Conservation (phyloP, 352 stramenopile species). For the Globisporangium cystogenes region DNA sequence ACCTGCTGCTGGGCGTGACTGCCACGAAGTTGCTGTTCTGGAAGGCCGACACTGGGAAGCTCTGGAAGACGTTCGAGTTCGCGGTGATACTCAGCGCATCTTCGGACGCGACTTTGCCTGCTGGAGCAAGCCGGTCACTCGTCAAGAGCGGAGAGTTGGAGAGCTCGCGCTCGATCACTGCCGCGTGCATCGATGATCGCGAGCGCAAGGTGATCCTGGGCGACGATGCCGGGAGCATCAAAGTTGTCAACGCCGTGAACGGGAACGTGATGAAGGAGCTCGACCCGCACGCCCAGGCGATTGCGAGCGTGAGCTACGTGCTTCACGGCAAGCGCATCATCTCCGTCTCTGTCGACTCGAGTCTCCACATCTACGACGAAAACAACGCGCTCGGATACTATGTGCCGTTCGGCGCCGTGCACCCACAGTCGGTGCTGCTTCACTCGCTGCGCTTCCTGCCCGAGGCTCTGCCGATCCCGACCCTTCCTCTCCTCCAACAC, state of each 20-base stretch:
- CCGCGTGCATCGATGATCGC: constrained; percentile 76
- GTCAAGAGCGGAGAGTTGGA: not conserved
- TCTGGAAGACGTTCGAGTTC: constrained; percentile 56
- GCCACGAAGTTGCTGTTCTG: constrained; percentile 52
- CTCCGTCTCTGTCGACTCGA: constrained; percentile 49
- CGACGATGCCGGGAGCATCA: constrained; percentile 56
- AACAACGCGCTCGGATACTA: constrained; percentile 70
- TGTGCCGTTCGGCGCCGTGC: constrained; percentile 45
- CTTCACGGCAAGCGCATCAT: constrained; percentile 57
- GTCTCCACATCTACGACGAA: constrained; percentile 65
- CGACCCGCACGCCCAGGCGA: constrained; percentile 39
- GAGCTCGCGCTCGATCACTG: constrained; percentile 39
- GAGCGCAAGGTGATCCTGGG: constrained; percentile 78
- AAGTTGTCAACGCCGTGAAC: constrained; percentile 72
- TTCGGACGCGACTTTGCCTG: constrained; percentile 4
- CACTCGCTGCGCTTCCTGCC: constrained; percentile 50
- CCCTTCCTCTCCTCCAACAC: not conserved
- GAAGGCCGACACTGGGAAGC: constrained; percentile 39
- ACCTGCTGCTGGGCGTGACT: constrained; percentile 52
- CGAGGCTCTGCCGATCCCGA: constrained; percentile 6
- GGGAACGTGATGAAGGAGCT: constrained; percentile 83
- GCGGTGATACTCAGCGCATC: constrained; percentile 19
- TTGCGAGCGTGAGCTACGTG: constrained; percentile 52
- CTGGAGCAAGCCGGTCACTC: not conserved
- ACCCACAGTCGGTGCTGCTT: constrained; percentile 51